Percentiles rank a stretch among this genome's conserved stretches.
phyloP scores from a whole-genome alignment of 164 flowering plant genomes.

The Vitis riparia region DNA sequence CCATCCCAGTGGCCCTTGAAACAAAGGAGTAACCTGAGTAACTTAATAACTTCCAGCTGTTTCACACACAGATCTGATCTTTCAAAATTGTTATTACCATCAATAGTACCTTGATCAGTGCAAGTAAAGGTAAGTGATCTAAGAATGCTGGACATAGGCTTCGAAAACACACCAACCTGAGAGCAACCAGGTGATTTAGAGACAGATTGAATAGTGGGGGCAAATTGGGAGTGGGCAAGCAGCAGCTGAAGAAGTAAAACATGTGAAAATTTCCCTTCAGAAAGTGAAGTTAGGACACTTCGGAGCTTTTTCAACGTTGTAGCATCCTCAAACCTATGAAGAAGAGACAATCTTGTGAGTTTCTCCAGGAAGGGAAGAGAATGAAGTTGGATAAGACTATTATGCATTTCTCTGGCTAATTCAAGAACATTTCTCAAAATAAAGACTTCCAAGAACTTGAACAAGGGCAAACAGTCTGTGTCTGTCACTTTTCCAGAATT shows the following conservation, averaged over 20 bases:
- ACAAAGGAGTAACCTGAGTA: conserved; percentile 57
- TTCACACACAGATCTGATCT: conserved; percentile 18
- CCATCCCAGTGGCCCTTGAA: conserved; percentile 19
- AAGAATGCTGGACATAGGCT: conserved; percentile 70
- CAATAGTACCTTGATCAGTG: conserved; percentile 17
- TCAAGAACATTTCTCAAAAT: conserved; percentile 57
- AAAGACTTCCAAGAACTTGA: conserved; percentile 59
- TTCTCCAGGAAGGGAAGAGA: conserved; percentile 61
- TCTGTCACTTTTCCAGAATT: conserved; percentile 18
- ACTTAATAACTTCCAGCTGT: conserved; percentile 69
- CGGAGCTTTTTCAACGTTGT: conserved; percentile 55
- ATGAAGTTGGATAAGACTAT: conserved; percentile 34
- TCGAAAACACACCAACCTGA: conserved; percentile 42
- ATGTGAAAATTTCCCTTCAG: conserved; percentile 44
- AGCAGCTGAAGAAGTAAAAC: conserved; percentile 50
- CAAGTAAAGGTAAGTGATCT: conserved; percentile 34
- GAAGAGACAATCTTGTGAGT: conserved; percentile 54
- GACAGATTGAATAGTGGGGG: conserved; percentile 42
- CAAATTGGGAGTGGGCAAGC: conserved; percentile 83
- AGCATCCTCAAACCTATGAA: conserved; percentile 79
- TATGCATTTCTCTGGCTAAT: conserved; percentile 35
- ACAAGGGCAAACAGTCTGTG: conserved; percentile 26
- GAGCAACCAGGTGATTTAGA: conserved; percentile 28
- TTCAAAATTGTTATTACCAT: conserved; percentile 14
- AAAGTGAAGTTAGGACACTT: conserved; percentile 33